Evolutionary conservation across 371 early-diverging fungal species (phyloP).

Genomic region (Mucor lusitanicus): DNA sequence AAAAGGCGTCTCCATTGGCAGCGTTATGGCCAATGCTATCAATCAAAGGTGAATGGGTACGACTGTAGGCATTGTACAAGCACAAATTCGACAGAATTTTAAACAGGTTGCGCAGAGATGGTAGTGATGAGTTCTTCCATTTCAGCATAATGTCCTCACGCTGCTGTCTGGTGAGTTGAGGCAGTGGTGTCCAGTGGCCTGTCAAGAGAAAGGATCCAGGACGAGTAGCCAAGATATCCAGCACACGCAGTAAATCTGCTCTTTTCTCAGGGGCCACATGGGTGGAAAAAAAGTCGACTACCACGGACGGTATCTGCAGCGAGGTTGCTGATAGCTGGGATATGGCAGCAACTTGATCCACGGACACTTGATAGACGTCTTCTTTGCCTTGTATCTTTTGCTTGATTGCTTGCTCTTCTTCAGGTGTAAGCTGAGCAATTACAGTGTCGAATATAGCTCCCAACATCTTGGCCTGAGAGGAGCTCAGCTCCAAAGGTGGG

Average conservation of each 20-base stretch:
- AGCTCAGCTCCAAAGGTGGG: background rate
- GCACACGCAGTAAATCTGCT: conserved; percentile 4
- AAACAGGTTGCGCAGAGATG: conserved; percentile 43
- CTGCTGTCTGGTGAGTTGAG: conserved; percentile 40
- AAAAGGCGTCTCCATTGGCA: conserved; percentile 46
- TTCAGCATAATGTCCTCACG: conserved; percentile 45
- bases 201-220: conserved; percentile 58
- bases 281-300: conserved; percentile 1
- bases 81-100: conserved; percentile 18
- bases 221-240: conserved; percentile 18
- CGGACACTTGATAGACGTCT: background rate
- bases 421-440: conserved; percentile 31
- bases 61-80: conserved; percentile 11
- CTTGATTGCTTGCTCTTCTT: conserved; percentile 32
- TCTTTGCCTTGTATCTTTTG: background rate
- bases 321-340: conserved; percentile 2
- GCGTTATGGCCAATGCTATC: conserved; percentile 24
- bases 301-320: background rate
- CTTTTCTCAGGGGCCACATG: conserved; percentile 13
- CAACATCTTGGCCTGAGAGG: background rate
- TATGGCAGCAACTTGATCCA: background rate
- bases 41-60: conserved; percentile 3
- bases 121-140: conserved; percentile 50
- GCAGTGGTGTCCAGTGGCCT: conserved; percentile 49
- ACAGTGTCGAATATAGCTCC: conserved; percentile 44